Conservation (phyloP, 352 stramenopile genomes). For the Globisporangium takayamanum region DNA sequence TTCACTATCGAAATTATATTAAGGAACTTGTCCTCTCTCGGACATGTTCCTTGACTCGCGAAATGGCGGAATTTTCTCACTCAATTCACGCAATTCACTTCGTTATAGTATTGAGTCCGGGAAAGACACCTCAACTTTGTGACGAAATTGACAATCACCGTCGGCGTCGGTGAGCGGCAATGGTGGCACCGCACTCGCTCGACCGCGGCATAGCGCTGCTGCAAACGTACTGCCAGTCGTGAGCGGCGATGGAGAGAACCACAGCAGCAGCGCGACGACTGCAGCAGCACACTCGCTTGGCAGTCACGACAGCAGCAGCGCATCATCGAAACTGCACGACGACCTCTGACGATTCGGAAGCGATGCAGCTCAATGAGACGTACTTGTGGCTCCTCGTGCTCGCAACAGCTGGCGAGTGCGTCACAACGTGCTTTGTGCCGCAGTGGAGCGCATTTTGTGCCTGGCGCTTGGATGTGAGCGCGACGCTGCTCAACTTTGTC, state of each 20-base stretch:
- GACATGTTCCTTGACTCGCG: too few relatives aligned
- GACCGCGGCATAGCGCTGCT: slow-evolving; percentile 4
- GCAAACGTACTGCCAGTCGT: slow-evolving; percentile 7
- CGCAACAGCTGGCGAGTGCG: slow-evolving; percentile 60
- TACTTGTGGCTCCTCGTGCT: slow-evolving; percentile 72
- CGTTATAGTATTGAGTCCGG: too few relatives aligned
- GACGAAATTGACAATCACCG: too few relatives aligned
- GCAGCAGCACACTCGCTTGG: not conserved
- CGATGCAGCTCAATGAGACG: slow-evolving; percentile 33
- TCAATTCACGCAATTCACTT: too few relatives aligned
- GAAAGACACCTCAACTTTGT: too few relatives aligned
- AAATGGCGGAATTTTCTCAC: too few relatives aligned
- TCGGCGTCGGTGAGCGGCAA: too few relatives aligned
- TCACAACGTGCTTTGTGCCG: slow-evolving; percentile 76
- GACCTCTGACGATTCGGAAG: slow-evolving; percentile 17
- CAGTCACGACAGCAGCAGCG: not conserved
- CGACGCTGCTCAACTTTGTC: slow-evolving; percentile 65
- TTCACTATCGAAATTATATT: too few relatives aligned
- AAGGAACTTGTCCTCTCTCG: too few relatives aligned
- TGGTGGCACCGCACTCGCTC: slow-evolving; percentile 1
- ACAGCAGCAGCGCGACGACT: not conserved
- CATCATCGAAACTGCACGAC: not conserved
- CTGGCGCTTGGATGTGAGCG: slow-evolving; percentile 51
- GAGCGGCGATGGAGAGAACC: not conserved
- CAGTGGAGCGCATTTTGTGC: slow-evolving; percentile 27